Percentiles rank a stretch among this genome's conserved stretches.
phyloP scores from a whole-genome alignment of 2,329 filamentous ascomycete genomes.

The Didymella keratinophila region DNA sequence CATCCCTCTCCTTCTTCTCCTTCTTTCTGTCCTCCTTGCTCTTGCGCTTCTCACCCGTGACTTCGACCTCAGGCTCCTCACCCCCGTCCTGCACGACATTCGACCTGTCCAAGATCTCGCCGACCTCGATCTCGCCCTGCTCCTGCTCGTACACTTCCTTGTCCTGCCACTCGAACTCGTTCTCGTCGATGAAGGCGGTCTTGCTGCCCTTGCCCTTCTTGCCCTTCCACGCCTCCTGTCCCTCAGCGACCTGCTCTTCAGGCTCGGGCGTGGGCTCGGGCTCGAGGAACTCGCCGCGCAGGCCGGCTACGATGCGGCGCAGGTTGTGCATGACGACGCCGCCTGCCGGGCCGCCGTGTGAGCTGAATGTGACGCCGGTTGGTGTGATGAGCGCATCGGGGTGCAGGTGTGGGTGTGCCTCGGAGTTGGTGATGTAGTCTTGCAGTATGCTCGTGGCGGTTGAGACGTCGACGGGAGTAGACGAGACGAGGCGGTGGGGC shows the following conservation, averaged over 20 bases:
- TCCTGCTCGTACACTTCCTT: conserved; percentile 54
- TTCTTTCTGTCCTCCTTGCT: conserved; percentile 64
- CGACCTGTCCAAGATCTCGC: conserved; percentile 50
- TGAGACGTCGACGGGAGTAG: conserved; percentile 41
- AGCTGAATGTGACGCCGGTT: conserved; percentile 53
- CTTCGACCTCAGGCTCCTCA: conserved; percentile 39
- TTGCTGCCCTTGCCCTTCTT: conserved; percentile 27
- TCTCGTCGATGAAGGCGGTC: conserved; percentile 6
- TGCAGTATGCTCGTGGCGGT: conserved; percentile 49
- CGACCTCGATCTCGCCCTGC: conserved; percentile 52
- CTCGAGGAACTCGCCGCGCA: conserved; percentile 61
- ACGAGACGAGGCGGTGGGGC: conserved; percentile 46
- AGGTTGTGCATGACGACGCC: conserved; percentile 63
- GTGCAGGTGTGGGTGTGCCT: conserved; percentile 56
- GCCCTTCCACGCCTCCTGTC: conserved; percentile 18
- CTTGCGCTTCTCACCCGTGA: conserved; percentile 44
- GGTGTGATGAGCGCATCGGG: conserved; percentile 57
- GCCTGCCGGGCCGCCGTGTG: conserved; percentile 54
- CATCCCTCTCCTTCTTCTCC: conserved; percentile 63
- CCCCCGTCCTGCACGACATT: conserved; percentile 42
- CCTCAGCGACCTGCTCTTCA: conserved; percentile 13
- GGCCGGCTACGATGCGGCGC: conserved; percentile 60
- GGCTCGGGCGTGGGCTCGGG: conserved; percentile 54
- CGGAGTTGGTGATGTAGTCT: conserved; percentile 52
- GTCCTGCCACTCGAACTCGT: conserved; percentile 50